Evolutionary conservation across 2,329 filamentous ascomycete species (phyloP), one percentile per base, ranked within the genome.

Genomic region (Chaetomium sp.): DNA sequence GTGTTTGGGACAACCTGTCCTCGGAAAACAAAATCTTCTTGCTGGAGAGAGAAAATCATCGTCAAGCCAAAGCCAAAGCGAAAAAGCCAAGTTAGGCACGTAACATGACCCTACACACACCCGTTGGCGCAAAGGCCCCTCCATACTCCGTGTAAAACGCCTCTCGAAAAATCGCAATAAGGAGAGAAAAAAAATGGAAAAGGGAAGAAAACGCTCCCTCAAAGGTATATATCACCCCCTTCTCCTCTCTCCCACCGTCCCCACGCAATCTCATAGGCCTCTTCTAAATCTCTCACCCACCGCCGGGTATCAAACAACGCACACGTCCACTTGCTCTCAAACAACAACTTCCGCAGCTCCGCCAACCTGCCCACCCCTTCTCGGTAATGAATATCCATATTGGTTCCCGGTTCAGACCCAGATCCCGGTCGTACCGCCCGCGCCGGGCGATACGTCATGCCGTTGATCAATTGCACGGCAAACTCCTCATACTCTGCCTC

Each of bases 181-280:
- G 19, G 19, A 27, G 19, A 27, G 19, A 27, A 27, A 27, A 27
- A 27, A 27, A 27, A 27, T 27, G 2, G 19, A 27, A 27, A 27
- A 27, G 19, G 19, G 19, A 27, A 27, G 9, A 11, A 11, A 6
- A 11, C 4, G 8, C 4, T n/a, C 8, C 3, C 27, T 62, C 56
- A 79, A 44, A 99, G 78, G 78, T 90, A 94, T 62, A 99, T 95
- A 75, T 99, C 94, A 7, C 92, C 91, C n/a, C 88, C 86, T 71
- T 90, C 82, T 10, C 90, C 91, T 42, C 76, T 78, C 41, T 91
- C 90, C 92, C 94, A 99, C 67, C 84, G 81, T 64, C 79, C 79
- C 94, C 94, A 99, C 14, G 91, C 91, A 68, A 88, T 82, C 61
- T 88, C 85, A 69, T 96, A 99, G 10, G 91, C 91, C 59, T 82